Evolutionary conservation across 2,329 filamentous ascomycete genomes (phyloP).

Genomic region (Aspergillus ochraceus): DNA sequence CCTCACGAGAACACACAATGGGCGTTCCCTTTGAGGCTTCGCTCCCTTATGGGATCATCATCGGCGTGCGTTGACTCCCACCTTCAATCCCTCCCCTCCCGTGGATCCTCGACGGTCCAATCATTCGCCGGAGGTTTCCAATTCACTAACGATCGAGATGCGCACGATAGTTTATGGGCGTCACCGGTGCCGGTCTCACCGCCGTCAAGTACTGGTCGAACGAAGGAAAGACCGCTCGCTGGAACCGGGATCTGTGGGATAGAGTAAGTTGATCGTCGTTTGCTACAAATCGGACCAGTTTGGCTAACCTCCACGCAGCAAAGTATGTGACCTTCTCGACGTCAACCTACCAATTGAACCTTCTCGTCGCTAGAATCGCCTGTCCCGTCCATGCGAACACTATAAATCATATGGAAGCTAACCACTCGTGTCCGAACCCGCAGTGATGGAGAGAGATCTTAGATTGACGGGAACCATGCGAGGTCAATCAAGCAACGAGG

Average conservation of each 20-base stretch:
- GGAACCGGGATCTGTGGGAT: conserved; percentile 64
- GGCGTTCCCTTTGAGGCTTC: conserved; percentile 67
- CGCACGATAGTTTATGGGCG: conserved; percentile 57
- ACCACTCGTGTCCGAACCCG: conserved; percentile 20
- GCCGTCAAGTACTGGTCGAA: conserved; percentile 61
- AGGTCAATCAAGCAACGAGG: conserved; percentile 61
- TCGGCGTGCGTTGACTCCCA: conserved; percentile 51
- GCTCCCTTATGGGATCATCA: conserved; percentile 64
- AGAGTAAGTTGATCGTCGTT: conserved; percentile 49
- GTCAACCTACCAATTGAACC: neutral
- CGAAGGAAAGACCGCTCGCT: conserved; percentile 61
- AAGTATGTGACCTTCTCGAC: conserved; percentile 46
- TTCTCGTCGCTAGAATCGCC: neutral
- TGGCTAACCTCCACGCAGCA: conserved; percentile 51
- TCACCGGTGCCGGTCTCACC: conserved; percentile 59
- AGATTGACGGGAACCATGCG: conserved; percentile 61
- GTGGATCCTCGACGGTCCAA: neutral
- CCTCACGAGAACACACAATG: conserved; percentile 42
- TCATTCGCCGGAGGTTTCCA: neutral
- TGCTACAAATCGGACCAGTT: conserved; percentile 15
- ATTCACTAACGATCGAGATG: conserved; percentile 13
- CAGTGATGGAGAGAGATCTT: conserved; percentile 68
- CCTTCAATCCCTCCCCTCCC: neutral
- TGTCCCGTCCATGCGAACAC: neutral
- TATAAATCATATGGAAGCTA: conserved; percentile 12